Percentiles rank a stretch among this genome's conserved stretches.
Conservation (phyloP, 2,329 filamentous ascomycete species). For the Didymella keratinophila region DNA sequence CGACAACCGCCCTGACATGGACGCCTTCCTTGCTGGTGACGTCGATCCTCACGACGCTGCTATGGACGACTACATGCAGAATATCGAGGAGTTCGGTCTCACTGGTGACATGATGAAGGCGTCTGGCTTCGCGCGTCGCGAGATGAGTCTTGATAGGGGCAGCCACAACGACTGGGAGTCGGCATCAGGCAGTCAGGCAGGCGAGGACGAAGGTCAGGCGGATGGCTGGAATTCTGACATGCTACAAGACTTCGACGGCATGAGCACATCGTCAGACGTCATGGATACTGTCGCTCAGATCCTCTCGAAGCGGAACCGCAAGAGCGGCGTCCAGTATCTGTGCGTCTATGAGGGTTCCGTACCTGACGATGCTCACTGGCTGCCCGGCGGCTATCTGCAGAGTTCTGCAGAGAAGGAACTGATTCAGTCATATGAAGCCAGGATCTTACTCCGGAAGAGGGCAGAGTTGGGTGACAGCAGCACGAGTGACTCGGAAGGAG, state of each 20-base stretch:
- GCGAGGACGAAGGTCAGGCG: constrained; percentile 19
- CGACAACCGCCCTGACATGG: constrained; percentile 32
- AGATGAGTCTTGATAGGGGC: constrained; percentile 44
- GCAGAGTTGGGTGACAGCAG: constrained; percentile 29
- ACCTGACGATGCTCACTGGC: constrained; percentile 60
- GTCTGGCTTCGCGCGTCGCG: constrained; percentile 41
- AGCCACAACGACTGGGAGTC: constrained; percentile 46
- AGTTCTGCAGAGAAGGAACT: constrained; percentile 34
- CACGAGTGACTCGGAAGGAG: constrained; percentile 27
- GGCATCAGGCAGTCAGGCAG: constrained; percentile 23
- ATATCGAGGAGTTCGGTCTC: constrained; percentile 62
- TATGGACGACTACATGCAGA: constrained; percentile 75
- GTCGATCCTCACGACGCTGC: constrained; percentile 47
- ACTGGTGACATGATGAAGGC: constrained; percentile 38
- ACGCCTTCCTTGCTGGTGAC: constrained; percentile 31
- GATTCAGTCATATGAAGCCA: constrained; percentile 41
- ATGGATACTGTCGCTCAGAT: constrained; percentile 54
- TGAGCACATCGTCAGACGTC: constrained; percentile 60
- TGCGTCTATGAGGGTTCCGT: constrained; percentile 57
- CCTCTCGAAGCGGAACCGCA: constrained; percentile 56
- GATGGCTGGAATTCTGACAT: constrained; percentile 56
- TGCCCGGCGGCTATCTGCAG: constrained; percentile 46
- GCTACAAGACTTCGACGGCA: constrained; percentile 57
- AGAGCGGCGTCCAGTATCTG: constrained; percentile 59
- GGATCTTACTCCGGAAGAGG: constrained; percentile 24